Conservation (phyloP, 164 flowering plant species). For the Vitis rupestris region DNA sequence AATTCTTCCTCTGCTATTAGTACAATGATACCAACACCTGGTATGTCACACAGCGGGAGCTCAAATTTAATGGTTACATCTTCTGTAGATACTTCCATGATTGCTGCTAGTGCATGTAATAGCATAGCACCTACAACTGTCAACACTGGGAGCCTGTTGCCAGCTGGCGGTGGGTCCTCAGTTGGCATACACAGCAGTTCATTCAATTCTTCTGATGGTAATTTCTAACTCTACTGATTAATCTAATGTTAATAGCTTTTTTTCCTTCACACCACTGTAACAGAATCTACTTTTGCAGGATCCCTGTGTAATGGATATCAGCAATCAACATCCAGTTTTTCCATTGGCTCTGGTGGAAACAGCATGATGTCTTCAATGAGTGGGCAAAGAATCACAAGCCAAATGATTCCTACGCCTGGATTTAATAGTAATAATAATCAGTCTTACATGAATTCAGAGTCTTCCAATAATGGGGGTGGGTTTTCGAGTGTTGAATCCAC, state of each 20-base stretch:
- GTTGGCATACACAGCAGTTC: conserved; percentile 49
- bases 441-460: conserved; percentile 52
- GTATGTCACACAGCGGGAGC: conserved; percentile 64
- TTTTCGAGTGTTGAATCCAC: conserved; percentile 66
- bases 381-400: conserved; percentile 57
- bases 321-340: conserved; percentile 49
- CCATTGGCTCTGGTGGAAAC: conserved; percentile 53
- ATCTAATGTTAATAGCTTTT: background rate
- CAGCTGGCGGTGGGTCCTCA: conserved; percentile 39
- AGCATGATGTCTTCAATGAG: conserved; percentile 51
- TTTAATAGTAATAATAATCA: conserved; percentile 47
- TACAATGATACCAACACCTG: conserved; percentile 98
- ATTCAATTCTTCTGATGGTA: conserved; percentile 63
- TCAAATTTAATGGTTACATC: conserved; percentile 51
- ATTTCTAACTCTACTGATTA: conserved; percentile 4
- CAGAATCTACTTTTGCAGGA: conserved; percentile 46
- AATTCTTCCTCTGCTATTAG: conserved; percentile 67
- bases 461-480: conserved; percentile 50
- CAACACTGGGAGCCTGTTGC: conserved; percentile 53
- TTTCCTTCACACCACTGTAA: background rate
- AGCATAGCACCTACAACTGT: conserved; percentile 36
- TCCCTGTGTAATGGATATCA: conserved; percentile 73
- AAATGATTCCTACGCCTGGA: conserved; percentile 99
- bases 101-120: conserved; percentile 33
- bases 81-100: conserved; percentile 49